Percentiles rank a stretch among this genome's conserved stretches.
Evolutionary conservation across 768 basidiomycete species (phyloP).

Genomic region (Leccinellum albellum): DNA sequence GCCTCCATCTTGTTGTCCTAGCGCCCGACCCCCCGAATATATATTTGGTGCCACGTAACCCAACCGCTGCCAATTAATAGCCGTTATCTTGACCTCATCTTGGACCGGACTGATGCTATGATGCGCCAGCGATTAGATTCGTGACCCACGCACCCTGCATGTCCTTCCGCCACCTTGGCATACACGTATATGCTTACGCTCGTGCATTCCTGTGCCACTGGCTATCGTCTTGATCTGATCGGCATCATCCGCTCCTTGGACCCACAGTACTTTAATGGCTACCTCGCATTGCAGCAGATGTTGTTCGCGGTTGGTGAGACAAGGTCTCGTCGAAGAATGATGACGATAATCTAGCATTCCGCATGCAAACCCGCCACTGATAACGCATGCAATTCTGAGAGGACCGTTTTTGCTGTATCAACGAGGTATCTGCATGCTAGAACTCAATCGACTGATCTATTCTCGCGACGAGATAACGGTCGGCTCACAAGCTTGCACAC

Average conservation of each 20-base stretch:
- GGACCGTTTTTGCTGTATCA: background rate
- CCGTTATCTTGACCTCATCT: constrained; percentile 14
- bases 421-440: background rate
- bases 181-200: background rate
- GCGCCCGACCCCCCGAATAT: background rate
- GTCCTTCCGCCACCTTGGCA: constrained; percentile 15
- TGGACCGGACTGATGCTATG: background rate
- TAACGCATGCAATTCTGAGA: background rate
- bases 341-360: background rate
- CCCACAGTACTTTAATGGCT: constrained; percentile 11
- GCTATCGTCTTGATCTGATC: background rate
- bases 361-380: background rate
- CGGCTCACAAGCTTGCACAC: background rate
- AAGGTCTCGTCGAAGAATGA: background rate
- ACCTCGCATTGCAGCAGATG: background rate
- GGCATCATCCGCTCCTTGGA: constrained; percentile 9
- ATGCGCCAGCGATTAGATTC: background rate
- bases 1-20: background rate
- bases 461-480: background rate
- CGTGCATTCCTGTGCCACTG: constrained; percentile 7
- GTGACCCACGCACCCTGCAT: constrained; percentile 7
- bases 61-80: constrained; percentile 6
- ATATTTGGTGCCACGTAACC: constrained; percentile 3
- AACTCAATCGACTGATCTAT: constrained; percentile 2
- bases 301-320: constrained; percentile 9